Evolutionary conservation across 768 basidiomycete species (phyloP).

Genomic region (Pulveroboletus sp.): DNA sequence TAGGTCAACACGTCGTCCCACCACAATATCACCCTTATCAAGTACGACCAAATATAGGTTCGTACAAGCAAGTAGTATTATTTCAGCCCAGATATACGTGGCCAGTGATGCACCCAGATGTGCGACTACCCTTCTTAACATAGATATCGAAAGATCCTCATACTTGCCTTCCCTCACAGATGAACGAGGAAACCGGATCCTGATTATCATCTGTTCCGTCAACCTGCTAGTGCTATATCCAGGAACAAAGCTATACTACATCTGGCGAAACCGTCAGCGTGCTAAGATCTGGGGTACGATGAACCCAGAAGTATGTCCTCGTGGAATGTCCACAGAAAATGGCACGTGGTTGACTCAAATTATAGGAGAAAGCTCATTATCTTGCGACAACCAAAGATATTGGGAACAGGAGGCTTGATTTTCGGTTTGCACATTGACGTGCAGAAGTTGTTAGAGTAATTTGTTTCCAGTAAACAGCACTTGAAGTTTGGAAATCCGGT

Average conservation of each 20-base stretch:
- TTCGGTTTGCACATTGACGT: slow-evolving; percentile 55
- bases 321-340: background rate
- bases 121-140: slow-evolving; percentile 19
- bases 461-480: too few species aligned
- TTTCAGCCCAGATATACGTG: slow-evolving; percentile 58
- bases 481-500: too few species aligned
- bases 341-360: background rate
- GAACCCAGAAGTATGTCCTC: slow-evolving; percentile 42
- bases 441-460: background rate
- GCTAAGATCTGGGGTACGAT: slow-evolving; percentile 56
- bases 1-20: slow-evolving; percentile 1
- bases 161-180: slow-evolving; percentile 31
- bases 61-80: slow-evolving; percentile 41
- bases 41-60: slow-evolving; percentile 27
- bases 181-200: slow-evolving; percentile 52
- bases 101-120: slow-evolving; percentile 56
- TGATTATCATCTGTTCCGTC: slow-evolving; percentile 52
- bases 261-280: slow-evolving; percentile 56
- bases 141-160: background rate
- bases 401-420: slow-evolving; percentile 60
- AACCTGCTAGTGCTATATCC: slow-evolving; percentile 54
- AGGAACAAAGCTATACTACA: slow-evolving; percentile 51
- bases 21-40: background rate
- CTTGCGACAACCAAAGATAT: slow-evolving; percentile 38
- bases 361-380: slow-evolving; percentile 58